Base-by-base conservation (phyloP, 352 stramenopile species). In the Peronospora belbahrii region DNA sequence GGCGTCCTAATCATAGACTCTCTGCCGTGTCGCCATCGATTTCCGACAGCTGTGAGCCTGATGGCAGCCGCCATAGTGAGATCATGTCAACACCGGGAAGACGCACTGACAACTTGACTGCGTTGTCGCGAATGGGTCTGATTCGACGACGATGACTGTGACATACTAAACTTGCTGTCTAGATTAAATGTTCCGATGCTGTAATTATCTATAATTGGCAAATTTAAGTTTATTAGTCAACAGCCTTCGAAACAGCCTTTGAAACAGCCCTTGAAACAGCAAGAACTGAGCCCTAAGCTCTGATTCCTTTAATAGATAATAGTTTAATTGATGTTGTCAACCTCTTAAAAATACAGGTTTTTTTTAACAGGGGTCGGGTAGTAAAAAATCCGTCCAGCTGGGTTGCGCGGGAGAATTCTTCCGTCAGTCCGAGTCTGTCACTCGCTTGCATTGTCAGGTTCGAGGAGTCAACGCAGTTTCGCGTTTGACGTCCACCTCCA, bases 91-190 rank as follows among this genome's bases (percentile, higher is more conserved):
- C 3, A 20, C 2, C 31, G 43, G 37, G 42, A 59, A 51, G 44
- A 48, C 44, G 40, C 50, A 25, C 43, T 60, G 56, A 64, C 56
- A 60, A 61, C 34, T 65, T 65, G 50, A 65, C 49, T 52, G 47
- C 38, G 37, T 39, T 36, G 37, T 44, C 30, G 34, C 46, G 25
- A 61, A 48, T 61, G 52, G 11, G 14, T 55, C 55, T 64, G 55
- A 55, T 59, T 54, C 42, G 49, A 55, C 49, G 38, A 56, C 42
- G 49, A 55, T 43, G 38, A 56, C 33, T 48, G 46, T 51, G 39
- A 52, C 50, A 52, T 44, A 28, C n/a, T n/a, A n/a, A n/a, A n/a
- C 6, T 25, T 40, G 18, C 14, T 27, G n/a, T 19, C n/a, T 34
- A 15, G 23, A 11, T 6, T 34, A 15, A n/a, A 11, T 23, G 8